Percentiles rank a stretch among this genome's conserved stretches.
Conservation (phyloP, 1,284 basidiomycete species). For the Pyrrhoderma lamaoense region DNA sequence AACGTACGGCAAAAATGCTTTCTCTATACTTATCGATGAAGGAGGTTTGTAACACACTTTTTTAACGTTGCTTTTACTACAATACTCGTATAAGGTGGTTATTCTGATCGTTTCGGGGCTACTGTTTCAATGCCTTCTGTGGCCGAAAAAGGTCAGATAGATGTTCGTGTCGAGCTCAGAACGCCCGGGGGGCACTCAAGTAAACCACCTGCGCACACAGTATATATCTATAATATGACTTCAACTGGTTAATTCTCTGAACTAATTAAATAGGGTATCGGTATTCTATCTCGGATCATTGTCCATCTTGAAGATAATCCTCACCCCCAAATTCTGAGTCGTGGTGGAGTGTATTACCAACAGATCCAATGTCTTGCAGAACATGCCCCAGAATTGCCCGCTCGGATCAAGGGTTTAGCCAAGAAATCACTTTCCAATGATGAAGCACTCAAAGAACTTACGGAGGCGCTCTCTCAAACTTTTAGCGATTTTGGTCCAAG, state of each 20-base stretch:
- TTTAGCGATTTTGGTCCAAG: conserved; percentile 20
- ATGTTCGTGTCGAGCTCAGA: conserved; percentile 45
- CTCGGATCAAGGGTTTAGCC: conserved; percentile 25
- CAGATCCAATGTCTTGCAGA: conserved; percentile 25
- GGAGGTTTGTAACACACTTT: conserved; percentile 28
- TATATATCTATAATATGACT: conserved; percentile 23
- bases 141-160: conserved; percentile 60
- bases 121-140: conserved; percentile 45
- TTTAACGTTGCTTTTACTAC: background rate
- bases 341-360: conserved; percentile 24
- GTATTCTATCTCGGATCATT: conserved; percentile 31
- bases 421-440: conserved; percentile 25
- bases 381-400: conserved; percentile 30
- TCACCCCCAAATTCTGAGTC: conserved; percentile 22
- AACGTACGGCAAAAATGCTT: conserved; percentile 45
- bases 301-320: conserved; percentile 32
- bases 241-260: background rate
- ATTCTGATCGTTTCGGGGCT: conserved; percentile 29
- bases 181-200: conserved; percentile 65
- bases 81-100: conserved; percentile 27
- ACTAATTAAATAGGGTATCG: conserved; percentile 27
- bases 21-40: conserved; percentile 51
- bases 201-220: conserved; percentile 50
- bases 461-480: conserved; percentile 14
- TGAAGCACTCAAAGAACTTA: conserved; percentile 27